Evolutionary conservation across 306 rosid genomes (phyloP), one percentile per base, ranked within the genome.

Genomic region (Trifolium subterraneum): DNA sequence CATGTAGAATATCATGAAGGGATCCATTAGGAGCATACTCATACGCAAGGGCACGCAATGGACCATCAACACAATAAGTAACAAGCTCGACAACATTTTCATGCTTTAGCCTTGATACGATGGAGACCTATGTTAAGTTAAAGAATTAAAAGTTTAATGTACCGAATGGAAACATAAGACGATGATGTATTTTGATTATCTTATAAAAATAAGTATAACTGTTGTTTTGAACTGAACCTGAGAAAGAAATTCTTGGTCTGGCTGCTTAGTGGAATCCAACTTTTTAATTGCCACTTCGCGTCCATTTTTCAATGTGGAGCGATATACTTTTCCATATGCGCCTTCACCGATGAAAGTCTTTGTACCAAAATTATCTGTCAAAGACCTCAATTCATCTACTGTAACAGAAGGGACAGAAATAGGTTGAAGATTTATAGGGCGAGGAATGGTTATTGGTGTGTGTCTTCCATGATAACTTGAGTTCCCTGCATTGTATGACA

Each of bases 21-120:
- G 97, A 89, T 15, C 93, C 97, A 14, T 88, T 76, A 44, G 96
- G 88, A 74, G 97, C 93, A 83, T 76, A 88, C 78, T 89, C 93
- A 54, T 81, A 89, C 14, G 93, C 87, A 68, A 92, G 92, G 78
- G 88, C 85, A 14, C 89, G 93, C 22, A 86, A 84, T 71, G 93
- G 84, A 55, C 96, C 93, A 64, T 88, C 93, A 15, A 85, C 79
- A 35, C 92, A 86, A 75, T 89, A 92, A 83, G 85, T 87, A 58
- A 88, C 75, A 69, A 92, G 93, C 79, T 89, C 87, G 10, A 89
- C 78, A 16, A 86, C 86, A 55, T 92, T 83, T 68, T 88, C 96
- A 82, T 88, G 84, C 78, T 84, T 80, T 59, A 92, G 85, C 90
- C 97, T 89, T 75, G 97, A 92, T 23, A 92, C 97, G 56, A 85